A percentile compares a stretch with the other conserved stretches of the same genome.
Evolutionary conservation across 305 asterid genomes (phyloP).

Genomic region (Solanum aculeatissimum): DNA sequence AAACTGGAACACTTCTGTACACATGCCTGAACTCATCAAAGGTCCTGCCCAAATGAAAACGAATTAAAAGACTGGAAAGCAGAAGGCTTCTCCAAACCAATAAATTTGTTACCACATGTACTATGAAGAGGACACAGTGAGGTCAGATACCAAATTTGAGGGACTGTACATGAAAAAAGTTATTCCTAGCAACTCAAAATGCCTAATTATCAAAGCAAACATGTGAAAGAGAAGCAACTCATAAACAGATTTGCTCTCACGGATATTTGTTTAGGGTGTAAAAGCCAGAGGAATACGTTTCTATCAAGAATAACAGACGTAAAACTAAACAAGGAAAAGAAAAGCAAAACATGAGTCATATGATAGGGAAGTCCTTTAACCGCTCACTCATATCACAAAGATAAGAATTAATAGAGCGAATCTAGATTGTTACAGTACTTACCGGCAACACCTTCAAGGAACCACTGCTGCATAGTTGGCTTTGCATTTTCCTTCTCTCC

Average conservation of each 20-base stretch:
- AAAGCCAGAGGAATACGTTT: background rate
- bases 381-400: background rate
- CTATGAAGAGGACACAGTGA: background rate
- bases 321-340: background rate
- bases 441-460: constrained; percentile 98
- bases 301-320: background rate
- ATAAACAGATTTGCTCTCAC: background rate
- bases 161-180: background rate
- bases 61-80: background rate
- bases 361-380: background rate
- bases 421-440: background rate
- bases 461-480: constrained; percentile 84
- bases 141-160: background rate
- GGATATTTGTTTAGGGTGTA: background rate
- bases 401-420: background rate
- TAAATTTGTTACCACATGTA: background rate
- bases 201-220: background rate
- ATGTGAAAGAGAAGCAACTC: background rate
- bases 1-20: constrained; percentile 93
- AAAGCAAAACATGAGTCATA: background rate
- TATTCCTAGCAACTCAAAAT: background rate
- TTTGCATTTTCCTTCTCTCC: constrained; percentile 39
- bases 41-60: constrained; percentile 45
- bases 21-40: constrained; percentile 89
- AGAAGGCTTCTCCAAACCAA: background rate